Base-by-base conservation (phyloP, 1,284 basidiomycete genomes). In the Microbotryum saponariae region DNA sequence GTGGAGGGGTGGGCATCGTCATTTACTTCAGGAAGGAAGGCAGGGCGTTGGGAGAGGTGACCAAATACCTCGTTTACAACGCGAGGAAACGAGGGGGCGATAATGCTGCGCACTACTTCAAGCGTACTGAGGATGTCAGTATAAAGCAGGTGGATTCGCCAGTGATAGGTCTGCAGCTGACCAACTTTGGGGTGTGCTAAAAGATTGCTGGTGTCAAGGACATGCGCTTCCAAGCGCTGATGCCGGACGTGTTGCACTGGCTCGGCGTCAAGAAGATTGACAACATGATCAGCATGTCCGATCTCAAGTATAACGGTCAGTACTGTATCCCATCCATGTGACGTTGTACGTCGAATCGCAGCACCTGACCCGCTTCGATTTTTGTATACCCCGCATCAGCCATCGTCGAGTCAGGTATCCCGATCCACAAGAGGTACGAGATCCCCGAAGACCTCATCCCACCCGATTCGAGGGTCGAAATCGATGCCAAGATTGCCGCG, bases 11-110 rank as follows among this genome's bases (percentile, higher is more conserved):
- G 21, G 93, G 93, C 29, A 82, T 92, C 45, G 86, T 96, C 27
- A 85, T 94, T 27, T 97, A 97, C 77, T 94, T 96, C 82, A 82
- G 91, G 66, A 94, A 96, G 75, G 91, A 93, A 75, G 91, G 91
- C 8, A 82, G 91, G 57, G 91, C 91, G 0, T 80, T 97, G 4
- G 70, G 69, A n/a, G 66, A 68, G 59, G 70, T 93, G 6, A 89
- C 88, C 56, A 92, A 92, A 83, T 88, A 73, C 60, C 57, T 71
- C 10, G 89, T 94, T 8, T 97, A 97, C 78, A 97, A 97, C 77
- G 83, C 92, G 14, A 87, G 94, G 65, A 97, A 97, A 78, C 85
- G 93, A 47, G 90, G 88, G 2, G 91, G 89, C 6, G 93, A 97
- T 77, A 85, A 84, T 2, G 93, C 94, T 0, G 85, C 90, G 74